A percentile compares a stretch with the other conserved stretches of the same genome.
phyloP scores from a whole-genome alignment of 2,329 filamentous ascomycete genomes.

The Penicillium sp. region DNA sequence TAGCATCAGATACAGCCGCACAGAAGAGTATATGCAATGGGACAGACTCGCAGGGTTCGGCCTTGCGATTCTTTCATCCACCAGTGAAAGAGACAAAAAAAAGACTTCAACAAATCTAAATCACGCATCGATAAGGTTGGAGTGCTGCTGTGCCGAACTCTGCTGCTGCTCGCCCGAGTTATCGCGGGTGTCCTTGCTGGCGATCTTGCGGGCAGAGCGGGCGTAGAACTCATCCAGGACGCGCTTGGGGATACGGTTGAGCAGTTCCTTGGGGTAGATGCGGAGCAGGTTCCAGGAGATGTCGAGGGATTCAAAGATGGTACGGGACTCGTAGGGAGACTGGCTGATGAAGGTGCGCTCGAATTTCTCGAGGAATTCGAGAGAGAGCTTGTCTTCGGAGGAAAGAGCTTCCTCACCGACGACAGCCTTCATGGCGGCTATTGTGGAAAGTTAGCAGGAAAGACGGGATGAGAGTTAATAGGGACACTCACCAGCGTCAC shows the following conservation, averaged over 20 bases:
- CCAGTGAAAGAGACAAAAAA: conserved; percentile 4
- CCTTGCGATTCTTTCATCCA: conserved; percentile 1
- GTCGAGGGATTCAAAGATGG: conserved; percentile 89
- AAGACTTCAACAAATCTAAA: neutral
- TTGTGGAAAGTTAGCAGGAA: neutral
- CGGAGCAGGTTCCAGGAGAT: conserved; percentile 93
- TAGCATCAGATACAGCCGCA: conserved; percentile 17
- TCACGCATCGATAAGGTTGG: conserved; percentile 42
- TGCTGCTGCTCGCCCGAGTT: conserved; percentile 32
- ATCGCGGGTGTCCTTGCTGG: conserved; percentile 47
- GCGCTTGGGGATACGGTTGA: conserved; percentile 89
- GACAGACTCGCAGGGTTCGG: conserved; percentile 8
- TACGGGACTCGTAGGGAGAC: conserved; percentile 84
- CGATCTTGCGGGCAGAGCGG: conserved; percentile 46
- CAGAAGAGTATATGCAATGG: conserved; percentile 23
- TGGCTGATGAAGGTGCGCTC: conserved; percentile 92
- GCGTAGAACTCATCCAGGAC: conserved; percentile 78
- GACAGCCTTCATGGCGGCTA: conserved; percentile 96
- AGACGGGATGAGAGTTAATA: neutral
- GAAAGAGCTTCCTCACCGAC: conserved; percentile 97
- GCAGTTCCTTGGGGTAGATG: conserved; percentile 95
- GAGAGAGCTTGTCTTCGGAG: conserved; percentile 90
- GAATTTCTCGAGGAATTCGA: conserved; percentile 98
- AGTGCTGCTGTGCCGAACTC: conserved; percentile 26
- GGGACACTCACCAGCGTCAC: conserved; percentile 62